Base-by-base conservation (phyloP, 2,329 filamentous ascomycete species). In the Aotearoamyces nothofagi region DNA sequence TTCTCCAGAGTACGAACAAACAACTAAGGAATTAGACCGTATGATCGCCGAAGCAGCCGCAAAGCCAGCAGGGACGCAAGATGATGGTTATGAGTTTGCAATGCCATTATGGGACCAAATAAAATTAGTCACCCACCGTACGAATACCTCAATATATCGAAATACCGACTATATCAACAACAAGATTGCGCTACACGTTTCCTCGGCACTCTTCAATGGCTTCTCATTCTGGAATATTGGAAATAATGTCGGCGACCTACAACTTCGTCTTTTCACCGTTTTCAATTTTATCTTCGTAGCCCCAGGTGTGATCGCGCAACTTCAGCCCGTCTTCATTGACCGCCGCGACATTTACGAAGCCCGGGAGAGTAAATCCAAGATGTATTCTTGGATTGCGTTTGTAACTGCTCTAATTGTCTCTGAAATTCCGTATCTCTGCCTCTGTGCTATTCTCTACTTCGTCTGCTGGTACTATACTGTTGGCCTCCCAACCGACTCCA, bases 11-110 rank as follows among this genome's bases (percentile, higher is more conserved):
- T 63, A 71, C 37, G 53, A 57, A 0, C 50, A 56, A 3, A 53
- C 78, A 20, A 53, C 66, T 10, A 49, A 60, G 7, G 71, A 82
- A 39, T 78, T 86, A 4, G 65, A 78, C 23, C 53, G 53, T 2
- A 66, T 82, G 36, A 66, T 72, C 35, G 44, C 57, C 2, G 63
- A 67, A 4, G 66, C 75, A 0, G 59, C 61, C 0, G 35, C 55
- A 11, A 58, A 55, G 37, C 49, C 59, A 2, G 47, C 52, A 0
- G 56, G 49, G 29, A 56, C 45, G 37, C 38, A 45, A 33, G 55
- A 60, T 14, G 57, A 63, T 29, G 78, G 69, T 34, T 60, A 70
- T 27, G 78, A 84, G 49, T 87, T 84, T 37, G 80, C 81, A 0
- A 73, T 70, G 5, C 63, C 76, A 0, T 66, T 84, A 36, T 54